These are phyloP conservation scores for Gaeumannomyces sp. DNA, from an alignment of 2,329 filamentous ascomycete species.

Conservation along the genomic window DNA sequence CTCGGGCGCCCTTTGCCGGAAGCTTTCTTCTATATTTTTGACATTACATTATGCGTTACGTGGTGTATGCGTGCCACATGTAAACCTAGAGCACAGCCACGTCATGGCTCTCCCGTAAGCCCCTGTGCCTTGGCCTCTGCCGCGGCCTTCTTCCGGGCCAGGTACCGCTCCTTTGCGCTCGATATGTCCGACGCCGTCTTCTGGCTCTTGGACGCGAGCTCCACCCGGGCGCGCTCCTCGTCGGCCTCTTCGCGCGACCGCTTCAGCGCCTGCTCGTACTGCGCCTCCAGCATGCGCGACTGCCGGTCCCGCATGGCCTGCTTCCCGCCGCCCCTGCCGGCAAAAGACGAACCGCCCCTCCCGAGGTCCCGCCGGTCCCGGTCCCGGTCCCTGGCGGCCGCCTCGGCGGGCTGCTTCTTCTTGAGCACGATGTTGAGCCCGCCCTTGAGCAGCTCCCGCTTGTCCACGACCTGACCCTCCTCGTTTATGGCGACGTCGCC, in stretches of 20 bases:
- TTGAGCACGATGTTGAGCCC: conserved; percentile 67
- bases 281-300: conserved; percentile 71
- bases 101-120: conserved; percentile 17
- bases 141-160: conserved; percentile 69
- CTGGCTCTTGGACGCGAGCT: conserved; percentile 64
- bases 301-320: conserved; percentile 69
- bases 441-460: conserved; percentile 69
- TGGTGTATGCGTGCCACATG: too few species aligned
- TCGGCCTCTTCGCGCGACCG: conserved; percentile 64
- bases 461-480: conserved; percentile 77
- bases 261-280: conserved; percentile 68
- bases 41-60: too few species aligned
- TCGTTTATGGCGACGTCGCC: conserved; percentile 66
- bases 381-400: conserved; percentile 20
- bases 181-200: conserved; percentile 74
- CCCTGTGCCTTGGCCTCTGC: conserved; percentile 59
- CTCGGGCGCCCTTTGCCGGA: too few species aligned
- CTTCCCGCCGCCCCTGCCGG: conserved; percentile 44
- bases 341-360: conserved; percentile 31
- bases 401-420: conserved; percentile 40
- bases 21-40: too few species aligned
- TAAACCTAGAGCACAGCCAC: too few species aligned
- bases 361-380: conserved; percentile 17
- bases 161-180: conserved; percentile 72
- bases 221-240: conserved; percentile 53